Base-by-base conservation (phyloP, 805 yeast genomes). In the Starmerella gropengiesseri region DNA sequence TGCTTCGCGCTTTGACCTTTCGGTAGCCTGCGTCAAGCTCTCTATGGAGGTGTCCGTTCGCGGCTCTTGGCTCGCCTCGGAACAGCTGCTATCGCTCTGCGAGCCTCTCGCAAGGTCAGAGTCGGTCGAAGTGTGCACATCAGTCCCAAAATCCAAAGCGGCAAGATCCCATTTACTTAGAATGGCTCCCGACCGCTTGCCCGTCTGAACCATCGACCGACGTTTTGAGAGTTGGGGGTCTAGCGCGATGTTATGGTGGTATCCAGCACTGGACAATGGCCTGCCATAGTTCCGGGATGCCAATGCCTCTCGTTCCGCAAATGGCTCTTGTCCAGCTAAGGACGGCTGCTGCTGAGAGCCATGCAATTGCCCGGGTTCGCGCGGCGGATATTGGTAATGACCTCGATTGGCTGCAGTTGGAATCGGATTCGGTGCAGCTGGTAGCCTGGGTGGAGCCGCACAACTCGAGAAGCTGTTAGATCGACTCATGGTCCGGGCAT, bases 401-500 rank as follows among this genome's bases (percentile, higher is more conserved):
- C n/a, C n/a, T n/a, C n/a, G n/a, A n/a, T n/a, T n/a, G n/a, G n/a
- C n/a, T n/a, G n/a, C 11, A 23, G 26, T 7, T 11, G 11, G 26
- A 23, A 11, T 23, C 26, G 7, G 7, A 8, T 8, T 23, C 26
- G 11, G 11, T 11, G 26, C 11, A 23, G 26, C 11, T 8, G 26
- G 11, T 11, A 23, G 7, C 26, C 11, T 11, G 7, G 7, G 26
- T 23, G 26, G 26, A 11, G 11, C 11, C 26, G 11, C 11, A 11
- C 26, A 7, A 11, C 11, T 8, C 11, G 26, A 8, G 11, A 23
- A 8, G 11, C 26, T 23, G 7, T 29, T 21, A 4, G 37, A 22
- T 8, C 23, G 14, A 9, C 29, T 22, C 32, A 41, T 37, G 4
- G 33, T 40, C 3, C 48, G 48, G n/a, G 26, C 13, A 22, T 32